Percentiles rank a stretch among this genome's conserved stretches.
Evolutionary conservation across 192 early-diverging fungal species (phyloP).

Genomic region (Chytriomyces confervae): DNA sequence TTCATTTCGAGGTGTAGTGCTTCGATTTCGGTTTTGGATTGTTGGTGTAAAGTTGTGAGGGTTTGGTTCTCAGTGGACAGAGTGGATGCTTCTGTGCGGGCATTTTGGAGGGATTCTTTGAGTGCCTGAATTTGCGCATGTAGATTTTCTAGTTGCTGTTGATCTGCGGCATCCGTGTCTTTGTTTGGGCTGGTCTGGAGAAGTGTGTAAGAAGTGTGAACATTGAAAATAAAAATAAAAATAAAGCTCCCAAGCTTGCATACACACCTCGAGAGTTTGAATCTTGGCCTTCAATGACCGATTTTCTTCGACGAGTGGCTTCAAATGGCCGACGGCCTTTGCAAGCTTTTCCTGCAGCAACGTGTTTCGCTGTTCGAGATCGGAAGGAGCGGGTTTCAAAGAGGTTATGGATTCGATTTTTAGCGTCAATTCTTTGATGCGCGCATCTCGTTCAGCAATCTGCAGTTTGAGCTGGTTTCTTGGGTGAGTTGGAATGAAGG

Average conservation of each 20-base stretch:
- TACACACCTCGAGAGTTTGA: background rate
- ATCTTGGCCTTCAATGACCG: constrained; percentile 17
- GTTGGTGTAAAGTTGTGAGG: constrained; percentile 2
- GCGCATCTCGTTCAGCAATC: background rate
- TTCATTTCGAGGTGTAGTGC: background rate
- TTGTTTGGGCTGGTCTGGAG: background rate
- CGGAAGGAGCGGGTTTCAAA: background rate
- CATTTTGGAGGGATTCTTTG: no score
- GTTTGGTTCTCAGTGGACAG: background rate
- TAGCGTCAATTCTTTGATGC: background rate
- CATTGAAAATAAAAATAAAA: no score
- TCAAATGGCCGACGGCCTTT: constrained; percentile 33
- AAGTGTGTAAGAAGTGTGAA: background rate
- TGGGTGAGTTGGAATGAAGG: background rate
- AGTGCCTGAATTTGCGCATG: background rate
- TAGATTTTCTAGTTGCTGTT: background rate
- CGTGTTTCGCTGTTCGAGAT: constrained; percentile 11
- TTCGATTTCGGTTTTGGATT: constrained; percentile 3
- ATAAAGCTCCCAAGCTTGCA: no score
- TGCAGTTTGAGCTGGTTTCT: background rate
- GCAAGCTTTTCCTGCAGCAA: constrained; percentile 35
- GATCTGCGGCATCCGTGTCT: background rate
- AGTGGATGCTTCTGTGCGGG: background rate
- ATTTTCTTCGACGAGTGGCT: constrained; percentile 36
- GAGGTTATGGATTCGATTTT: background rate